phyloP scores from a whole-genome alignment of 805 yeast species.

The Candida endomychidarum region DNA sequence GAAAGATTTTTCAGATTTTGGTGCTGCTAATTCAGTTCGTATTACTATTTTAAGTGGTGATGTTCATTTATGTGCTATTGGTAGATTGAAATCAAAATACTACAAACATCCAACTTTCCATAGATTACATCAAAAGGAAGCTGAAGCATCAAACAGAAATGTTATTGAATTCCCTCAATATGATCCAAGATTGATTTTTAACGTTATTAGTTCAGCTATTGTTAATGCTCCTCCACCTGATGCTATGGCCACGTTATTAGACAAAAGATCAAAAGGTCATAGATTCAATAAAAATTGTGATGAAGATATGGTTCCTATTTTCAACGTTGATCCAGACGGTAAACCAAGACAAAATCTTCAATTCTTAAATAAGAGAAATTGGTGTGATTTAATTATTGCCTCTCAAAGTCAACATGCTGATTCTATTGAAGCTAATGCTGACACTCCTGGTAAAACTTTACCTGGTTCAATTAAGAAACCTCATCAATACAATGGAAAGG shows the following conservation, averaged over 20 bases:
- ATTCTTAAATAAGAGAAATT: slow-evolving; percentile 68
- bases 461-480: slow-evolving; percentile 14
- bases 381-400: slow-evolving; percentile 65
- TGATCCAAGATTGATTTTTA: slow-evolving; percentile 77
- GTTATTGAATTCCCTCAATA: slow-evolving; percentile 52
- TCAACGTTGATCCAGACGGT: slow-evolving; percentile 59
- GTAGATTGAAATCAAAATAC: slow-evolving; percentile 64
- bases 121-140: slow-evolving; percentile 19
- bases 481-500: slow-evolving; percentile 1
- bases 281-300: slow-evolving; percentile 62
- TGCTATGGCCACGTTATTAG: slow-evolving; percentile 73
- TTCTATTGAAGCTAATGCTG: slow-evolving; percentile 12
- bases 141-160: slow-evolving; percentile 37
- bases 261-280: slow-evolving; percentile 68
- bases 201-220: slow-evolving; percentile 87
- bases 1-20: slow-evolving; percentile 61
- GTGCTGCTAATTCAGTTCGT: slow-evolving; percentile 62
- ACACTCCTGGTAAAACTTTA: slow-evolving; percentile 5
- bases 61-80: slow-evolving; percentile 85
- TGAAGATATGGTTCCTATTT: slow-evolving; percentile 81
- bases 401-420: slow-evolving; percentile 27
- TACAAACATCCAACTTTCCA: slow-evolving; percentile 33
- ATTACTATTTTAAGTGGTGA: slow-evolving; percentile 89
- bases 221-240: slow-evolving; percentile 92
- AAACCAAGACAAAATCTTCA: slow-evolving; percentile 44